Conservation (phyloP, 2,329 filamentous ascomycete genomes). For the Pleomassaria siparia region DNA sequence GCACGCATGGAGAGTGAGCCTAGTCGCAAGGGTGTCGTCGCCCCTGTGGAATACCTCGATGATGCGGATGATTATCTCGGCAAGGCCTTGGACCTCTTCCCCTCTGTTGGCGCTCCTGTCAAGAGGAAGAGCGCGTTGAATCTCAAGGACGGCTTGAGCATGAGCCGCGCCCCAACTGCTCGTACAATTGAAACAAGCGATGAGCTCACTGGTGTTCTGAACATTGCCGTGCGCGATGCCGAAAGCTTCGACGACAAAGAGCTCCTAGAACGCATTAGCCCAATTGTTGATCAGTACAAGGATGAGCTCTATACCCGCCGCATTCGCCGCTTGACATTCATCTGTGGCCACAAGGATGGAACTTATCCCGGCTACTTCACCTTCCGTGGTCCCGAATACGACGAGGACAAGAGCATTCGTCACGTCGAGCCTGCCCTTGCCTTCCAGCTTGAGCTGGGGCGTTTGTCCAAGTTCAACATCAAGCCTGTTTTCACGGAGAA, state of each 20-base stretch:
- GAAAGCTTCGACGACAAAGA: conserved; percentile 83
- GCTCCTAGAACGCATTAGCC: conserved; percentile 71
- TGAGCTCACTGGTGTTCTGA: conserved; percentile 88
- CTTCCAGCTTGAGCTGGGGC: conserved; percentile 95
- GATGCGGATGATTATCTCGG: conserved; percentile 85
- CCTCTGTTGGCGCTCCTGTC: conserved; percentile 57
- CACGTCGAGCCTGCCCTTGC: conserved; percentile 95
- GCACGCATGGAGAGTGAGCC: conserved; percentile 73
- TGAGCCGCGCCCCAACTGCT: conserved; percentile 65
- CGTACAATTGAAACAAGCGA: conserved; percentile 59
- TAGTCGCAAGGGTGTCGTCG: conserved; percentile 86
- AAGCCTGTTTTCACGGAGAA: conserved; percentile 99
- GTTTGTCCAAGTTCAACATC: conserved; percentile 95
- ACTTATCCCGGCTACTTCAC: conserved; percentile 97
- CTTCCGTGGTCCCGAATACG: conserved; percentile 88
- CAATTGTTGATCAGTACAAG: conserved; percentile 78
- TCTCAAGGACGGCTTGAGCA: conserved; percentile 48
- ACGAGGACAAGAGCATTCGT: conserved; percentile 92
- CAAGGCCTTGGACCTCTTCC: conserved; percentile 83
- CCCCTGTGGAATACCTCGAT: conserved; percentile 90
- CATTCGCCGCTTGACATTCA: conserved; percentile 90
- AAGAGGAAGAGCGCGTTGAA: conserved; percentile 53
- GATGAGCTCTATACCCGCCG: conserved; percentile 78
- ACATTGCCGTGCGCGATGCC: conserved; percentile 85
- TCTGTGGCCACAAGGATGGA: conserved; percentile 91